These are phyloP conservation scores for Candida taoyuanica DNA, from an alignment of 805 yeast genomes.

Conservation along the genomic window DNA sequence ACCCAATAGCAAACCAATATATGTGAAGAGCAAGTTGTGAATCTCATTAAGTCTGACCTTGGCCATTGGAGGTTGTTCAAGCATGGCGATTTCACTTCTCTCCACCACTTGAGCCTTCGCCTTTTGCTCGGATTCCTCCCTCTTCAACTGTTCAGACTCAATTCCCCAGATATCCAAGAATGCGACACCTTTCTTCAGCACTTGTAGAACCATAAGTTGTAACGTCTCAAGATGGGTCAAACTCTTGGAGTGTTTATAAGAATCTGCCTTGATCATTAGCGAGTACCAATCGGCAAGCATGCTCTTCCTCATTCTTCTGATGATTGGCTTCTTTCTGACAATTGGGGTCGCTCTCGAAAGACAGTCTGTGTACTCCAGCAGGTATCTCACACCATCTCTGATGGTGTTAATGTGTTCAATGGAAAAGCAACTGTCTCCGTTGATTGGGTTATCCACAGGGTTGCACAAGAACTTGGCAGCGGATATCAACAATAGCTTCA, in stretches of 20 bases:
- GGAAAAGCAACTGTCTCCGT: slow-evolving; percentile 27
- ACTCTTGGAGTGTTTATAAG: slow-evolving; percentile 60
- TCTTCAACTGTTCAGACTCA: slow-evolving; percentile 45
- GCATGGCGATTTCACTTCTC: slow-evolving; percentile 34
- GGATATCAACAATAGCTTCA: slow-evolving; percentile 51
- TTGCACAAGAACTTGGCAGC: slow-evolving; percentile 63
- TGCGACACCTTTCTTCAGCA: slow-evolving; percentile 55
- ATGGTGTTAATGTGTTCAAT: slow-evolving; percentile 48
- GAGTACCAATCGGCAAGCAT: slow-evolving; percentile 79
- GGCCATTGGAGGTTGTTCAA: slow-evolving; percentile 56
- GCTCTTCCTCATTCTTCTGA: slow-evolving; percentile 61
- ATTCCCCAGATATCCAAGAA: slow-evolving; percentile 71
- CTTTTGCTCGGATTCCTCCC: slow-evolving; percentile 10
- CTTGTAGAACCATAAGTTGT: slow-evolving; percentile 61
- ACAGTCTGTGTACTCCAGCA: slow-evolving; percentile 66
- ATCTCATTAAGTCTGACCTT: slow-evolving; percentile 60
- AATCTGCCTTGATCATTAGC: slow-evolving; percentile 70
- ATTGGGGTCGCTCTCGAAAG: slow-evolving; percentile 68
- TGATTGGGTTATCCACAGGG: slow-evolving; percentile 47
- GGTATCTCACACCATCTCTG: slow-evolving; percentile 64
- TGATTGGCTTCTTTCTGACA: slow-evolving; percentile 56
- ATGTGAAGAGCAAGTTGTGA: slow-evolving; percentile 52
- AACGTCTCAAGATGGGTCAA: slow-evolving; percentile 55
- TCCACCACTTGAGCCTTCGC: slow-evolving; percentile 5
- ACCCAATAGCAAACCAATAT: slow-evolving; percentile 67